phyloP scores from a whole-genome alignment of 2,329 filamentous ascomycete genomes.

The Sphaerulina vaccinii region DNA sequence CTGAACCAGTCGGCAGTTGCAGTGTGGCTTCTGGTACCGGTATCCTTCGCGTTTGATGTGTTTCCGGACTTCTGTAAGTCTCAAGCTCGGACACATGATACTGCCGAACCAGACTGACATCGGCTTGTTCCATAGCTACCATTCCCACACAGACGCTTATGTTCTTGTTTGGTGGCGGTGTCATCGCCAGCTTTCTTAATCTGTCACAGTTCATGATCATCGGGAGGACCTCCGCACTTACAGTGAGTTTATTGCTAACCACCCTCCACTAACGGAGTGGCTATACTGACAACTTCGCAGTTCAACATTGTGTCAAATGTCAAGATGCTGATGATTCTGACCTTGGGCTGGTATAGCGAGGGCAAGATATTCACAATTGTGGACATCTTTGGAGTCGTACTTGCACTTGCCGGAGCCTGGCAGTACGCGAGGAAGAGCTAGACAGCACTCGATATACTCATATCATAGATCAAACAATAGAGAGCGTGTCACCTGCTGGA shows the following conservation, averaged over 20 bases:
- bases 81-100: too few species aligned
- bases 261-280: neutral
- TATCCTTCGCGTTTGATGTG: slow-evolving; percentile 3
- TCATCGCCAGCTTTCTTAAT: slow-evolving; percentile 13
- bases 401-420: slow-evolving; percentile 10
- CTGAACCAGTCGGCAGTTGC: slow-evolving; percentile 9
- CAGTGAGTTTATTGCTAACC: neutral
- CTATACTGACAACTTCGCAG: neutral
- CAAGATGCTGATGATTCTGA: slow-evolving; percentile 13
- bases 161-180: slow-evolving; percentile 7
- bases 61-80: slow-evolving; percentile 13
- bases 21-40: slow-evolving; percentile 6
- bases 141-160: slow-evolving; percentile 5
- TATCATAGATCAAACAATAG: too few species aligned
- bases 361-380: slow-evolving; percentile 11
- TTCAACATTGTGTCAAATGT: slow-evolving; percentile 15
- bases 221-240: slow-evolving; percentile 14
- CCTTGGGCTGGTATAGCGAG: slow-evolving; percentile 11
- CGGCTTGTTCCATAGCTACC: too few species aligned
- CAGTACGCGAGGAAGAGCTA: slow-evolving; percentile 8
- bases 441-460: too few species aligned
- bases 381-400: slow-evolving; percentile 4
- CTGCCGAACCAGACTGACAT: too few species aligned
- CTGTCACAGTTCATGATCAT: slow-evolving; percentile 16
- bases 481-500: too few species aligned